Conservation (phyloP, 2,329 filamentous ascomycete species). For the Trichoderma hamatum region DNA sequence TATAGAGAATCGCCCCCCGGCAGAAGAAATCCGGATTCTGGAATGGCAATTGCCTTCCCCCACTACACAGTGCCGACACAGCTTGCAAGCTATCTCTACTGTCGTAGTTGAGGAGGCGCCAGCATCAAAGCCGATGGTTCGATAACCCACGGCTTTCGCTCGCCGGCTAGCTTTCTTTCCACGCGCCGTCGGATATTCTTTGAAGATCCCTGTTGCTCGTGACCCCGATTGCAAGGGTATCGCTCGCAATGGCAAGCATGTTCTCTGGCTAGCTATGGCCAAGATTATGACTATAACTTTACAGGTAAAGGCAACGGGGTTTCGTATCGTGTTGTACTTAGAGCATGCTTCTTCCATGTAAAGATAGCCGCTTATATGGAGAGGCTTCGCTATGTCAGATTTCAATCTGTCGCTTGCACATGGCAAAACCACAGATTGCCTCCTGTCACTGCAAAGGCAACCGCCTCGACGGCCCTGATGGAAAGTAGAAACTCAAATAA, state of each 20-base stretch:
- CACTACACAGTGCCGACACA: not conserved
- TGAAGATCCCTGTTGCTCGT: not conserved
- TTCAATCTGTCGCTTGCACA: not conserved
- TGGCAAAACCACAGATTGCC: not conserved
- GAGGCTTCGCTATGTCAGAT: not conserved
- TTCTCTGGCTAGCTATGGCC: not conserved
- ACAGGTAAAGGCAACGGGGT: not conserved
- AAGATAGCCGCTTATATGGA: not conserved
- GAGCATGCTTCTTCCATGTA: not conserved
- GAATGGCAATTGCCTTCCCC: not conserved
- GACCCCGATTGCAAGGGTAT: conserved; percentile 4
- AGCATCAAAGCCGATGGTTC: not conserved
- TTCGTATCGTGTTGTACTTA: not conserved
- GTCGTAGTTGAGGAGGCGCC: not conserved
- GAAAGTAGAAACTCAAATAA: not conserved
- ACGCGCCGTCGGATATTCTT: conserved; percentile 8
- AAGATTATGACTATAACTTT: not conserved
- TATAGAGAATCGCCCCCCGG: not conserved
- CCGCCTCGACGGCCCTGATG: not conserved
- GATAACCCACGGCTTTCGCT: not conserved
- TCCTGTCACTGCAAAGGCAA: not conserved
- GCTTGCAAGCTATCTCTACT: not conserved
- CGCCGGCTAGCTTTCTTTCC: not conserved
- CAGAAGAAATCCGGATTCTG: not conserved
- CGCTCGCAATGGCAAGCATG: not conserved